Evolutionary conservation across 2,329 filamentous ascomycete genomes (phyloP), one percentile per base, ranked within the genome.

Genomic region (Colletotrichum trifolii): DNA sequence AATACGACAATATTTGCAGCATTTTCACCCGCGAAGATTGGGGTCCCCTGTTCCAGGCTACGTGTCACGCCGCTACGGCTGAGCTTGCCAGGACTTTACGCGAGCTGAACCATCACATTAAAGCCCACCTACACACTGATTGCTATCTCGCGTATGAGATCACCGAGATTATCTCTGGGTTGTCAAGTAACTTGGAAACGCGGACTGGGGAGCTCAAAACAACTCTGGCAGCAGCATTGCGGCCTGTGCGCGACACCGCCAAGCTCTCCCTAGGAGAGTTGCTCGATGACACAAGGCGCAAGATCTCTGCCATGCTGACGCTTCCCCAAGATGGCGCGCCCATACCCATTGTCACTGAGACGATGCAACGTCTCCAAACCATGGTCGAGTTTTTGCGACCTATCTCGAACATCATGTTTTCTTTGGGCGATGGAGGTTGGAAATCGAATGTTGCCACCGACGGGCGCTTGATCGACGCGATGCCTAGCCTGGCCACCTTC

Each of bases 81-180:
- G 94, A 97, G 72, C 91, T 98, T 70, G 89, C 91, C 6, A 89
- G 93, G 70, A 97, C 96, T 0, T 78, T 98, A 58, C 88, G 92
- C 35, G 95, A 98, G 73, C 84, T 99, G 38, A 97, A 98, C 76
- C 85, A 87, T 54, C 94, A 97, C 73, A 94, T 98, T 77, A 94
- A 94, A 74, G 82, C 86, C 45, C 94, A 97, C 73, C 81, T 97
- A 43, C 87, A 89, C 69, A 97, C 93, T 0, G 96, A 99, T 76
- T 98, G 95, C 77, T 98, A 93, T 75, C 85, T 99, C 53, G 94
- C 94, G 8, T 99, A 97, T 75, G 96, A 99, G 75, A 92, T 98
- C 38, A 92, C 96, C 38, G 95, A 97, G 72, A 92, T 97, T 66
- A 88, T 98, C 50, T 92, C 93, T 1, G 86, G 86, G 11, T 84